Conservation (phyloP, 1,284 basidiomycete species). For the Sporisorium scitamineum region DNA sequence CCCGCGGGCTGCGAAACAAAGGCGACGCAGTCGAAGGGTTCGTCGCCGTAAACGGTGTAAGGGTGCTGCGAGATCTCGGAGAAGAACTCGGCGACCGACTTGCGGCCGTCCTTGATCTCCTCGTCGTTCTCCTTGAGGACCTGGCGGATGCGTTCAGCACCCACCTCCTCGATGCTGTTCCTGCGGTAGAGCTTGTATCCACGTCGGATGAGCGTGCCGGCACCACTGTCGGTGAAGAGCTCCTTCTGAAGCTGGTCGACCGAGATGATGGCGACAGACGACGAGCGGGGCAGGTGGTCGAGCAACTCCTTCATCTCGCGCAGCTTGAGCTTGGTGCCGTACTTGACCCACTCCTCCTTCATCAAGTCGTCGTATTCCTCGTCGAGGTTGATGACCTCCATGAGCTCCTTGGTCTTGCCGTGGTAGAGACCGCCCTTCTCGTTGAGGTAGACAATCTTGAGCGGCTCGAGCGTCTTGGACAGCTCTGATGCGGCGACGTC, state of each 20-base stretch:
- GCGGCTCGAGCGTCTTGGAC: conserved; percentile 69
- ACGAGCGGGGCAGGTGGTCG: conserved; percentile 96
- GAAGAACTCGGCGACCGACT: conserved; percentile 90
- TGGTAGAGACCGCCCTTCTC: conserved; percentile 99
- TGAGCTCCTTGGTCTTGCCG: conserved; percentile 76
- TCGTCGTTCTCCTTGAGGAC: conserved; percentile 86
- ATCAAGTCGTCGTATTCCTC: conserved; percentile 97
- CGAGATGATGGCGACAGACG: conserved; percentile 97
- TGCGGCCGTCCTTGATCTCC: conserved; percentile 84
- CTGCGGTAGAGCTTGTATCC: conserved; percentile 98
- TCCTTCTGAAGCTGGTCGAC: conserved; percentile 94
- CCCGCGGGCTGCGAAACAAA: conserved; percentile 91
- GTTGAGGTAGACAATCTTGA: conserved; percentile 97
- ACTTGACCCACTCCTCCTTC: conserved; percentile 99
- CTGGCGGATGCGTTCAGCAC: conserved; percentile 82
- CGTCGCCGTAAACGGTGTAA: conserved; percentile 96
- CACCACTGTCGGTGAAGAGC: conserved; percentile 97
- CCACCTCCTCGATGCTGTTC: conserved; percentile 82
- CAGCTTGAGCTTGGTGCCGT: conserved; percentile 98
- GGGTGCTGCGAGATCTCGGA: conserved; percentile 77
- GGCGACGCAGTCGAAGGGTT: conserved; percentile 93
- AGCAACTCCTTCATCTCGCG: conserved; percentile 99
- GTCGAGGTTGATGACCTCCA: conserved; percentile 96
- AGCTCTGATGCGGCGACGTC: conserved; percentile 69
- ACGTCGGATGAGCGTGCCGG: conserved; percentile 95